Evolutionary conservation across 768 basidiomycete species (phyloP).

Genomic region (Dendrothele bispora): DNA sequence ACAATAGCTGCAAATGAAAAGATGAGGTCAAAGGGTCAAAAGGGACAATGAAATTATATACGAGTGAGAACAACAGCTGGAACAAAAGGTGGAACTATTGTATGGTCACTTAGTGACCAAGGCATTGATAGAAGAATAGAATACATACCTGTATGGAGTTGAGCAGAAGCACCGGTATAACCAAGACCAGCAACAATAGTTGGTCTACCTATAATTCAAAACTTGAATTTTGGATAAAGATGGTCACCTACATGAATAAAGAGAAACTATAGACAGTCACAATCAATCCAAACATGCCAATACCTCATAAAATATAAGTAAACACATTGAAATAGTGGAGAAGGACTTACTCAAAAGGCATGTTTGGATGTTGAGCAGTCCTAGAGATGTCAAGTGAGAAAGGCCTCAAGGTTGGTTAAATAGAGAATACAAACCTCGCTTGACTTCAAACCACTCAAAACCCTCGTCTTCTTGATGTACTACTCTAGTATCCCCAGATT

Average conservation of each 20-base stretch:
- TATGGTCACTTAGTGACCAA: too few species aligned
- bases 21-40: too few species aligned
- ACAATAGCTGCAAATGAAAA: slow-evolving; percentile 36
- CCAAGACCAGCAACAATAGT: slow-evolving; percentile 68
- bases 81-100: slow-evolving; percentile 62
- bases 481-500: too few species aligned
- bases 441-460: slow-evolving; percentile 58
- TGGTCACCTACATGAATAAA: slow-evolving; percentile 55
- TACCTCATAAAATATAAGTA: too few species aligned
- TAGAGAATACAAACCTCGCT: slow-evolving; percentile 38
- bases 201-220: slow-evolving; percentile 42
- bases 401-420: background rate
- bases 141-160: slow-evolving; percentile 53
- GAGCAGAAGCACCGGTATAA: slow-evolving; percentile 48
- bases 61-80: slow-evolving; percentile 58
- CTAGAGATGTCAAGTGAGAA: slow-evolving; percentile 23
- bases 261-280: slow-evolving; percentile 70
- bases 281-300: slow-evolving; percentile 64
- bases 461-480: slow-evolving; percentile 45
- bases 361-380: slow-evolving; percentile 52
- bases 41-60: slow-evolving; percentile 12
- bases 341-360: slow-evolving; percentile 63
- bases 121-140: background rate
- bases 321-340: too few species aligned
- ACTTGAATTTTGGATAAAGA: too few species aligned